Evolutionary conservation across 1,284 basidiomycete species (phyloP).

Genomic region (Amylostereum areolatum): DNA sequence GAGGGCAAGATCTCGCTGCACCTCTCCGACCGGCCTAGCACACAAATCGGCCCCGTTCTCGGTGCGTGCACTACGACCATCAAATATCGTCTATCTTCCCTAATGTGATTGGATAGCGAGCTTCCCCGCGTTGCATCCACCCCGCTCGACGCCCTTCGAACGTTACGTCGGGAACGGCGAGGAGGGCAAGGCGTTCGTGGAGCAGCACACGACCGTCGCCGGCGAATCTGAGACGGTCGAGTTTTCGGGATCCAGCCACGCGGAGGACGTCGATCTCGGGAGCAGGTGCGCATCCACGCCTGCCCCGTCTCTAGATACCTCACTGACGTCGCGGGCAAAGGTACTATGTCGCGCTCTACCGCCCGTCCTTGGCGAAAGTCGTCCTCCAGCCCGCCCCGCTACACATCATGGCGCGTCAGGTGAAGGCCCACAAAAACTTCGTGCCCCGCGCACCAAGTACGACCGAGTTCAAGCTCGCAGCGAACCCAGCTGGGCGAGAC

Average conservation of each 20-base stretch:
- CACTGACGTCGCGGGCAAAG: constrained; percentile 23
- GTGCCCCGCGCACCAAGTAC: constrained; percentile 43
- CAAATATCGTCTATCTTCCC: neutral
- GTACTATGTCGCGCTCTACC: constrained; percentile 64
- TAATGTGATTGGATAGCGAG: constrained; percentile 41
- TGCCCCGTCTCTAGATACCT: constrained; percentile 8
- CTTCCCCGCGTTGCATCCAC: constrained; percentile 66
- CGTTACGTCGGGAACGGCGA: constrained; percentile 43
- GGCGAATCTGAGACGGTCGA: constrained; percentile 69
- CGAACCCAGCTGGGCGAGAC: constrained; percentile 81
- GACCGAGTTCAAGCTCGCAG: constrained; percentile 53
- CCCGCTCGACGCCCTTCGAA: constrained; percentile 57
- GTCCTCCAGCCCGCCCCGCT: constrained; percentile 66
- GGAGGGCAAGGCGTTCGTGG: constrained; percentile 37
- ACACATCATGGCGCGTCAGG: constrained; percentile 70
- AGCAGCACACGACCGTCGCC: constrained; percentile 50
- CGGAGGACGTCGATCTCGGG: constrained; percentile 42
- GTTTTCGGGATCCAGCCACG: constrained; percentile 44
- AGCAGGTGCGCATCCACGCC: constrained; percentile 46
- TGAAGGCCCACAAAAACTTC: constrained; percentile 77
- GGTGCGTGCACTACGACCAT: constrained; percentile 41
- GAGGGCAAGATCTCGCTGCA: constrained; percentile 39
- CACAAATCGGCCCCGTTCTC: constrained; percentile 62
- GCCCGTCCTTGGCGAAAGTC: constrained; percentile 66
- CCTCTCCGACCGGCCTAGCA: constrained; percentile 36